Conservation (phyloP, 371 early-diverging fungal genomes). For the Batrachochytrium dendrobatidis region DNA sequence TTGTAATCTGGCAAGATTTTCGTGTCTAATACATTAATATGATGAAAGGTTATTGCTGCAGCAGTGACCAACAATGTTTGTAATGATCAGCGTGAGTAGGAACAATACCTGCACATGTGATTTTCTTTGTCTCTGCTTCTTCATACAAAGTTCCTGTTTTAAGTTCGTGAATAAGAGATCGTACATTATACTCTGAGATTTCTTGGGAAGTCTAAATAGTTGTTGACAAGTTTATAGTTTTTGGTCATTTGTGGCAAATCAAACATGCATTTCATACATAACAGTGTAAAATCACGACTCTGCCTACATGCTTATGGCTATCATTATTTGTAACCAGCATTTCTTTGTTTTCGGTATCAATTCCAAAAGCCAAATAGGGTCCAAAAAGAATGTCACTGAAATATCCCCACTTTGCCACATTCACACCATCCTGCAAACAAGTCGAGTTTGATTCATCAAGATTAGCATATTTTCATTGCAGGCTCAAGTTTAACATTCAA, state of each 20-base stretch:
- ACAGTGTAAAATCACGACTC: neutral
- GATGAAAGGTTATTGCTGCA: neutral
- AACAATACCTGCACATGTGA: neutral
- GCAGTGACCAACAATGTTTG: neutral
- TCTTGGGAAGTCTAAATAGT: slow-evolving; percentile 7
- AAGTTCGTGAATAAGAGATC: slow-evolving; percentile 7
- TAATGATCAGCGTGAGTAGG: neutral
- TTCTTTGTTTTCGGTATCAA: slow-evolving; percentile 33
- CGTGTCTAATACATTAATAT: neutral
- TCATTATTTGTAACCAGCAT: slow-evolving; percentile 35
- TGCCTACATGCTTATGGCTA: slow-evolving; percentile 18
- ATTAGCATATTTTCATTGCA: slow-evolving; percentile 10
- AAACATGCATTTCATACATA: neutral
- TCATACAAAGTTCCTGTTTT: neutral
- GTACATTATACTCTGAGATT: slow-evolving; percentile 12
- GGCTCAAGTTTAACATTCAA: too few relatives aligned
- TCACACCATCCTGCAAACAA: slow-evolving; percentile 19
- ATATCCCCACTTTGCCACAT: slow-evolving; percentile 40
- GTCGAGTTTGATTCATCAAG: neutral
- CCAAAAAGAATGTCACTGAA: slow-evolving; percentile 42
- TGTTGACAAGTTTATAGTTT: neutral
- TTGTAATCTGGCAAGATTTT: neutral
- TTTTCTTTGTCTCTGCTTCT: neutral
- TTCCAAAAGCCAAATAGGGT: slow-evolving; percentile 39
- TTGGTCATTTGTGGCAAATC: slow-evolving; percentile 8